Conservation (phyloP, 2,329 filamentous ascomycete genomes). For the Fusarium duplospermum region DNA sequence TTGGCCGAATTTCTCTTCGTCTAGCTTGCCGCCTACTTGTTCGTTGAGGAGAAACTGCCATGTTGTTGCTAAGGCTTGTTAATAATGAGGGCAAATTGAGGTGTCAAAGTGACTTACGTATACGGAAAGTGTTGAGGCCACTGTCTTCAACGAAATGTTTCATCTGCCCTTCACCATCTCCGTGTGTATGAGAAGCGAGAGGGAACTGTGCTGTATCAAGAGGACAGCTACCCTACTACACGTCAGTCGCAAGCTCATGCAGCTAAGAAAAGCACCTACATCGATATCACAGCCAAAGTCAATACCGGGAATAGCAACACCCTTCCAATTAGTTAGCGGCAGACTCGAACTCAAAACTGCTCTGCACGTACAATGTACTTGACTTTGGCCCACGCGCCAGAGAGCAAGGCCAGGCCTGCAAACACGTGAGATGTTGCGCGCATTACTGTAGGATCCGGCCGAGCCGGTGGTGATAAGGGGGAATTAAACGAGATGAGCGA, state of each 20-base stretch:
- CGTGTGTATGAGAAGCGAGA: conserved; percentile 46
- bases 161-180: conserved; percentile 63
- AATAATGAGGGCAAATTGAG: not conserved
- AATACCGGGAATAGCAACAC: conserved; percentile 60
- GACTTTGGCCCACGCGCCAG: conserved; percentile 17
- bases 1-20: conserved; percentile 59
- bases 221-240: conserved; percentile 53
- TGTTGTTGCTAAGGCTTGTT: conserved; percentile 45
- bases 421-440: conserved; percentile 8
- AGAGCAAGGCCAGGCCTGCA: conserved; percentile 7
- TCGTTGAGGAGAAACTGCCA: conserved; percentile 72
- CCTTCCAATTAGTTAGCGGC: conserved; percentile 30
- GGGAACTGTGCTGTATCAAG: conserved; percentile 50
- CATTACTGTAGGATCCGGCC: conserved; percentile 1
- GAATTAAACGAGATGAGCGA: not conserved
- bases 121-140: conserved; percentile 65
- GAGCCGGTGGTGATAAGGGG: not conserved
- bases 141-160: conserved; percentile 65
- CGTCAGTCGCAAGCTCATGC: not conserved
- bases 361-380: conserved; percentile 23
- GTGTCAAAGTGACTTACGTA: conserved; percentile 52
- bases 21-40: conserved; percentile 61
- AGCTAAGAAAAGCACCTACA: conserved; percentile 44
- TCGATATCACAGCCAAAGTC: conserved; percentile 62
- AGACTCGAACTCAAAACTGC: not conserved